A percentile compares a stretch with the other conserved stretches of the same genome.
Evolutionary conservation across 768 basidiomycete species (phyloP).

Genomic region (Mycena crocata): DNA sequence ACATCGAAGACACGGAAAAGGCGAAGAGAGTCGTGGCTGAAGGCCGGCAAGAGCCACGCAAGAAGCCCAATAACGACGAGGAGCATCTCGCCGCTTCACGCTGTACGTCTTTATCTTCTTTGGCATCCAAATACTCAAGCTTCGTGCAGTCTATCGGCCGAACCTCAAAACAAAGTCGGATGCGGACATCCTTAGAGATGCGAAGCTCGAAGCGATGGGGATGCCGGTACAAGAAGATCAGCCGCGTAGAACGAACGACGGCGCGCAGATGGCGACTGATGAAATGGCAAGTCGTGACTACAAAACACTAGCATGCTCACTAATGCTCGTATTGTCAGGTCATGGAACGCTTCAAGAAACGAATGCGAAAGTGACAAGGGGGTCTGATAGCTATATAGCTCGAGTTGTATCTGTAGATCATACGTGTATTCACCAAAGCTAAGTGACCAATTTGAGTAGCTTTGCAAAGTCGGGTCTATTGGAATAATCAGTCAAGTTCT

Average conservation of each 20-base stretch:
- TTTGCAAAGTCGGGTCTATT: slow-evolving; percentile 57
- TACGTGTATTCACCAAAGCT: slow-evolving; percentile 2
- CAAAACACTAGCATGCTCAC: too few species aligned
- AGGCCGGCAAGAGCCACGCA: slow-evolving; percentile 66
- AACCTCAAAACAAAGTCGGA: slow-evolving; percentile 88
- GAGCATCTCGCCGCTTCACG: slow-evolving; percentile 88
- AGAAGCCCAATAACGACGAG: slow-evolving; percentile 70
- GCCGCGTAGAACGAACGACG: slow-evolving; percentile 60
- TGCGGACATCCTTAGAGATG: slow-evolving; percentile 87
- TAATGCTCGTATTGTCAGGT: slow-evolving; percentile 63
- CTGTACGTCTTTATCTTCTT: slow-evolving; percentile 65
- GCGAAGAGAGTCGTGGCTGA: slow-evolving; percentile 90
- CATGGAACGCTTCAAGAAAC: slow-evolving; percentile 98
- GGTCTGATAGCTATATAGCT: not conserved
- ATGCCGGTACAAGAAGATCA: slow-evolving; percentile 67
- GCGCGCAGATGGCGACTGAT: slow-evolving; percentile 89
- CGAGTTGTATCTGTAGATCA: slow-evolving; percentile 14
- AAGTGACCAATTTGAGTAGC: not conserved
- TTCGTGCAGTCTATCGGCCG: slow-evolving; percentile 80
- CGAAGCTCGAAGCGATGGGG: slow-evolving; percentile 89
- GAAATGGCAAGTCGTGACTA: slow-evolving; percentile 72
- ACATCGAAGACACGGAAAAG: slow-evolving; percentile 98
- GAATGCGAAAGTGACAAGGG: slow-evolving; percentile 77
- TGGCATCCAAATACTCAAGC: not conserved
- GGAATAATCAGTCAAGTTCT: not conserved